These are phyloP conservation scores for Abelmoschus esculentus DNA, from an alignment of 345 rosid genomes.

Conservation along the genomic window DNA sequence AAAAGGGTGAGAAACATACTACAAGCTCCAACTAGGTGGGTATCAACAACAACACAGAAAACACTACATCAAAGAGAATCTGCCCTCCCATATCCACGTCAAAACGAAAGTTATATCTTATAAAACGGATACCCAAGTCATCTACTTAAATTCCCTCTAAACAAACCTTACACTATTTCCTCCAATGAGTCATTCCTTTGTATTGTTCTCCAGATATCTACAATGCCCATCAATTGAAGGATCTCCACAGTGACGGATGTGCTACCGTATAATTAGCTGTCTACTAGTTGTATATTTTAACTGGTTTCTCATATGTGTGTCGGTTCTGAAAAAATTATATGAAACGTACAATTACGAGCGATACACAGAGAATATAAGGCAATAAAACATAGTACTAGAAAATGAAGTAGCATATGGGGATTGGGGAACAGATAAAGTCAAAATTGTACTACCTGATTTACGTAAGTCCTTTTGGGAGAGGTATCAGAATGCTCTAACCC, in stretches of 20 bases:
- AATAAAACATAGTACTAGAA: too few relatives aligned
- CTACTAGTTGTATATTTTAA: conserved; percentile 16
- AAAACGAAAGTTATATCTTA: conserved; percentile 20
- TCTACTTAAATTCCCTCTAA: conserved; percentile 17
- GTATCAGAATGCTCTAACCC: conserved; percentile 70
- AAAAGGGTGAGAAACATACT: conserved; percentile 14
- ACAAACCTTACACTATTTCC: conserved; percentile 11
- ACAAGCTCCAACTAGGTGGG: neutral
- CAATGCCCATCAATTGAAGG: conserved; percentile 1
- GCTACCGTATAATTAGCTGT: conserved; percentile 6
- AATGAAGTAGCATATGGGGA: neutral
- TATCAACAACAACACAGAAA: neutral
- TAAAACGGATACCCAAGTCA: conserved; percentile 16
- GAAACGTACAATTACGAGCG: neutral
- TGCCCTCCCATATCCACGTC: conserved; percentile 7
- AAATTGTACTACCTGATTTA: conserved; percentile 15
- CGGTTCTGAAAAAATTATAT: conserved; percentile 11
- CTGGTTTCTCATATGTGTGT: conserved; percentile 15
- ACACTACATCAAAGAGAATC: conserved; percentile 2
- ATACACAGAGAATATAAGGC: too few relatives aligned
- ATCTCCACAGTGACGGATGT: conserved; percentile 4
- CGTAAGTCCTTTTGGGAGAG: conserved; percentile 50
- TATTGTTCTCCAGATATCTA: too few relatives aligned
- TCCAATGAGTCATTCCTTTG: neutral
- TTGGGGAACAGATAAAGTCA: neutral